phyloP scores from a whole-genome alignment of 352 stramenopile species.

The Globisporangium polare region DNA sequence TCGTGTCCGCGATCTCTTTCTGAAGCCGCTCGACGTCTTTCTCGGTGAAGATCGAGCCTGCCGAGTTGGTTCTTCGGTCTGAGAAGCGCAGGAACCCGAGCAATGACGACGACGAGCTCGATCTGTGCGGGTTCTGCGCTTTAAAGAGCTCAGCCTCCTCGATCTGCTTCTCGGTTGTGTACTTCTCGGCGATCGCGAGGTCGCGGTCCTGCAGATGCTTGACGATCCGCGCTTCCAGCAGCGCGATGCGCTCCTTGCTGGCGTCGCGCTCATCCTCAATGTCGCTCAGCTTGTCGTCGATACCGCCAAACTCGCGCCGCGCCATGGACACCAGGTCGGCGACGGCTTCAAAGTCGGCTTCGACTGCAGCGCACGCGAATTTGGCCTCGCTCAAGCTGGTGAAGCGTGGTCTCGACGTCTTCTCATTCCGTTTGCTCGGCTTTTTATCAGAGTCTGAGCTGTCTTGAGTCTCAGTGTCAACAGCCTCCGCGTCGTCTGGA shows the following conservation, averaged over 20 bases:
- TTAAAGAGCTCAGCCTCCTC: constrained; percentile 58
- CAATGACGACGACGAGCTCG: constrained; percentile 22
- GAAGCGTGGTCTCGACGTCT: background rate
- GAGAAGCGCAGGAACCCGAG: constrained; percentile 18
- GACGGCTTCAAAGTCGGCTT: constrained; percentile 42
- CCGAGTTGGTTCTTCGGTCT: constrained; percentile 16
- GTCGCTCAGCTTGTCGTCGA: constrained; percentile 37
- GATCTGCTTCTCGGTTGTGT: constrained; percentile 66
- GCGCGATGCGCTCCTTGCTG: constrained; percentile 43
- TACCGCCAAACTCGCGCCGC: constrained; percentile 31
- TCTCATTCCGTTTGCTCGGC: constrained; percentile 1
- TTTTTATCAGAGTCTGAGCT: background rate
- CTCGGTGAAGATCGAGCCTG: constrained; percentile 21
- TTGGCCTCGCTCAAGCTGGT: constrained; percentile 12
- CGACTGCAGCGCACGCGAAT: constrained; percentile 36
- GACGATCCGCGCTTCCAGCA: constrained; percentile 67
- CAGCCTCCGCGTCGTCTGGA: background rate
- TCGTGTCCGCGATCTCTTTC: constrained; percentile 62
- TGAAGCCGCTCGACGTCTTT: constrained; percentile 64
- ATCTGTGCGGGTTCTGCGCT: constrained; percentile 21
- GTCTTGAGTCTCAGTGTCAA: background rate
- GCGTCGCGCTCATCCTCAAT: constrained; percentile 40
- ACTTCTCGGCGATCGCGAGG: constrained; percentile 64
- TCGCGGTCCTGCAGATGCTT: constrained; percentile 74
- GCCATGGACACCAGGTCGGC: constrained; percentile 50